Percentiles rank a stretch among this genome's conserved stretches.
phyloP scores from a whole-genome alignment of 2,329 filamentous ascomycete genomes.

The Gremmenia infestans region DNA sequence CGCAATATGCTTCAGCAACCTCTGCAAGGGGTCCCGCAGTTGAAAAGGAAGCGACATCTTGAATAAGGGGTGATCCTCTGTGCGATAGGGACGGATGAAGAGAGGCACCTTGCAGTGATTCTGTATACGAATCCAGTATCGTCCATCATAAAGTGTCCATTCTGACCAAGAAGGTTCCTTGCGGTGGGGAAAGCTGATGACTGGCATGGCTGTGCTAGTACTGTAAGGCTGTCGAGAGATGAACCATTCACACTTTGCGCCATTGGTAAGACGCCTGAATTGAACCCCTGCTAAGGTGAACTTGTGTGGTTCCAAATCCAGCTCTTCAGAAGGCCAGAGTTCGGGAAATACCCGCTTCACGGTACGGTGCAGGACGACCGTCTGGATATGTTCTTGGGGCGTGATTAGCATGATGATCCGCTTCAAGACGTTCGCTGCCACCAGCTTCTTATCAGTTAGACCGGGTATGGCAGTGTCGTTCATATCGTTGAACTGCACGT shows the following conservation, averaged over 20 bases:
- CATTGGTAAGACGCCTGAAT: constrained; percentile 13
- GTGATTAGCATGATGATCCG: constrained; percentile 45
- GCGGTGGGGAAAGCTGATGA: constrained; percentile 39
- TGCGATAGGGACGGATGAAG: constrained; percentile 16
- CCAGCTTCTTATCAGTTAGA: constrained; percentile 8
- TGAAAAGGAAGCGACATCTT: constrained; percentile 1
- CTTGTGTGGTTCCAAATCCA: not conserved
- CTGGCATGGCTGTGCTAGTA: constrained; percentile 28
- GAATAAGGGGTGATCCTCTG: constrained; percentile 15
- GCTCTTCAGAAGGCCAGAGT: constrained; percentile 1
- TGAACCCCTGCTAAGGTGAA: constrained; percentile 23
- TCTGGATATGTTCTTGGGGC: constrained; percentile 39
- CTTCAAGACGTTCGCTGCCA: constrained; percentile 42
- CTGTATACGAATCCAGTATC: constrained; percentile 53
- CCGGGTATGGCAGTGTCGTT: not conserved
- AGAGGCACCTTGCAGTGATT: constrained; percentile 9
- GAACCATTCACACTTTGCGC: constrained; percentile 12
- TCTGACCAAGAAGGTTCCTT: constrained; percentile 10
- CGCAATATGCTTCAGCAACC: constrained; percentile 13
- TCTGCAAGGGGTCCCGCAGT: not conserved
- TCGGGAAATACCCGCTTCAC: constrained; percentile 38
- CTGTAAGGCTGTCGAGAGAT: constrained; percentile 23
- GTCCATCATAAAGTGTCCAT: constrained; percentile 48
- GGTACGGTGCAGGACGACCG: constrained; percentile 39
- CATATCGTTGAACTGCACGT: constrained; percentile 16